Percentiles rank a stretch among this genome's conserved stretches.
phyloP scores from a whole-genome alignment of 768 basidiomycete genomes.

The Agaricus subrufescens region DNA sequence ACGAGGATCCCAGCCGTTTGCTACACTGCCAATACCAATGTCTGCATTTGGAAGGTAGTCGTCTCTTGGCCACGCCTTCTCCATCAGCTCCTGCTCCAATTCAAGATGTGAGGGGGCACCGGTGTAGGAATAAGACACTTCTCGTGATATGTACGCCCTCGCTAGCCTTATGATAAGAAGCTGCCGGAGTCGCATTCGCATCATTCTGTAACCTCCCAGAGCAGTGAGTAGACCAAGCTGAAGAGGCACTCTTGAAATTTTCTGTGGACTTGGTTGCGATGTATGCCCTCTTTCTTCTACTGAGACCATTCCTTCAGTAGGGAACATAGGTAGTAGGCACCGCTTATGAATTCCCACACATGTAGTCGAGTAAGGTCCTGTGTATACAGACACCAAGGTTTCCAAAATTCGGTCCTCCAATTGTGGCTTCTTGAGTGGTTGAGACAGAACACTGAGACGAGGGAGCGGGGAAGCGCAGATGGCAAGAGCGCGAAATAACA shows the following conservation, averaged over 20 bases:
- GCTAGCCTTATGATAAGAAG: slow-evolving; percentile 59
- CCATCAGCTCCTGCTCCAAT: slow-evolving; percentile 60
- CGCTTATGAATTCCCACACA: slow-evolving; percentile 61
- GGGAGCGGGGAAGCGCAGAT: slow-evolving; percentile 66
- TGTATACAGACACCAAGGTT: slow-evolving; percentile 49
- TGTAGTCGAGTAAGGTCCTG: slow-evolving; percentile 60
- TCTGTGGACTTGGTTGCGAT: not conserved
- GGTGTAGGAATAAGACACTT: slow-evolving; percentile 53
- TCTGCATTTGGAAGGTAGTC: slow-evolving; percentile 31
- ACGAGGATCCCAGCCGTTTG: slow-evolving; percentile 61
- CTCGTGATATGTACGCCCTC: slow-evolving; percentile 57
- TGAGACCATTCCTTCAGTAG: slow-evolving; percentile 10
- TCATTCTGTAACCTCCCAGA: slow-evolving; percentile 56
- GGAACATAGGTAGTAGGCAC: slow-evolving; percentile 47
- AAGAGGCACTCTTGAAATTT: slow-evolving; percentile 13
- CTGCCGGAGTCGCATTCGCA: slow-evolving; percentile 60
- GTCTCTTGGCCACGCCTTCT: slow-evolving; percentile 69
- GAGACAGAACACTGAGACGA: slow-evolving; percentile 50
- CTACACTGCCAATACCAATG: slow-evolving; percentile 19
- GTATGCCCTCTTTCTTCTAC: not conserved
- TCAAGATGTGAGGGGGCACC: slow-evolving; percentile 58
- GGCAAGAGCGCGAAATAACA: slow-evolving; percentile 68
- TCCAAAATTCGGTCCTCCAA: slow-evolving; percentile 57
- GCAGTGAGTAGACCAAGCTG: slow-evolving; percentile 37
- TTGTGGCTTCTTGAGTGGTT: slow-evolving; percentile 28